Evolutionary conservation across 176 grass and related monocot genomes (phyloP).

Genomic region (Tillandsia leiboldiana): DNA sequence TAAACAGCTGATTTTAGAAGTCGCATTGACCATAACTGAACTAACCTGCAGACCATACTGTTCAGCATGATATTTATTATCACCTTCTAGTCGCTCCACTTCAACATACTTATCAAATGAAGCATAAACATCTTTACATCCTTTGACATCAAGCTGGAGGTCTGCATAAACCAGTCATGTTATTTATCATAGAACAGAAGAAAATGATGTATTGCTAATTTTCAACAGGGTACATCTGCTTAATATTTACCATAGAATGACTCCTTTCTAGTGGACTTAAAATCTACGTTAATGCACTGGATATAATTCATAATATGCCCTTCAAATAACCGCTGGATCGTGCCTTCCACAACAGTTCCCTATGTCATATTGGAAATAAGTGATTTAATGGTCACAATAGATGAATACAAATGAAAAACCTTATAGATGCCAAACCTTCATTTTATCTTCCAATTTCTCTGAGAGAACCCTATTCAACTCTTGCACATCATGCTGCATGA

Average conservation of each 20-base stretch:
- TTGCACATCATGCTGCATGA: slow-evolving; percentile 99
- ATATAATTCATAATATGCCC: slow-evolving; percentile 99
- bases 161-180: slow-evolving; percentile 42
- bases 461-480: slow-evolving; percentile 96
- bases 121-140: slow-evolving; percentile 87
- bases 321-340: slow-evolving; percentile 97
- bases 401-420: slow-evolving; percentile 19
- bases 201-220: slow-evolving; percentile 1
- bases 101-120: slow-evolving; percentile 99
- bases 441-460: slow-evolving; percentile 99
- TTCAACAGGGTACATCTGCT: slow-evolving; percentile 3
- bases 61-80: slow-evolving; percentile 98
- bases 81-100: slow-evolving; percentile 86
- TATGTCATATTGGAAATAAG: slow-evolving; percentile 34
- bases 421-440: slow-evolving; percentile 97
- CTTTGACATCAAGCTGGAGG: slow-evolving; percentile 97
- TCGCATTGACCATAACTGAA: neutral
- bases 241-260: slow-evolving; percentile 86
- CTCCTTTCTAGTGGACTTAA: slow-evolving; percentile 98
- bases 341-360: slow-evolving; percentile 98
- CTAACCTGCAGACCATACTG: slow-evolving; percentile 86
- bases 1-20: too few relatives aligned
- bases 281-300: slow-evolving; percentile 95
- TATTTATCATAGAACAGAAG: slow-evolving; percentile 17
- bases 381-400: neutral